Evolutionary conservation across 176 grass and related monocot genomes (phyloP).

Genomic region (Avena atlantica): DNA sequence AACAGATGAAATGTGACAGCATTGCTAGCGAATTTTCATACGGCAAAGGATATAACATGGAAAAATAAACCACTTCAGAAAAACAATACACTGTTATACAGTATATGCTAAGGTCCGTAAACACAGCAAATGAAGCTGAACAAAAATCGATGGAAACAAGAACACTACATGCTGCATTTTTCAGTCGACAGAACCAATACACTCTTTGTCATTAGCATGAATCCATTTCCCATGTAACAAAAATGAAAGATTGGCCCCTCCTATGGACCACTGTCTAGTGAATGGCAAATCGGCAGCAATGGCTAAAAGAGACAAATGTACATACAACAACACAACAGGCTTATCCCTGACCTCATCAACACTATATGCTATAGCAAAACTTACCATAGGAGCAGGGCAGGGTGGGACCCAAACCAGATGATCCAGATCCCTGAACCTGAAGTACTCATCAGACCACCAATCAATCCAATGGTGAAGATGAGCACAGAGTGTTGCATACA

Average conservation of each 20-base stretch:
- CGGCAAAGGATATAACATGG: neutral
- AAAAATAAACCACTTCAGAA: neutral
- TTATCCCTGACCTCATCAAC: slow-evolving; percentile 26
- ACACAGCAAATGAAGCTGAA: neutral
- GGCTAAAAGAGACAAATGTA: slow-evolving; percentile 42
- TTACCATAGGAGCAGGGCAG: slow-evolving; percentile 31
- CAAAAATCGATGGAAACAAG: slow-evolving; percentile 36
- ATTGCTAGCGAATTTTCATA: neutral
- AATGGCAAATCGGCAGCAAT: slow-evolving; percentile 45
- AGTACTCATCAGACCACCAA: slow-evolving; percentile 36
- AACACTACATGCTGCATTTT: slow-evolving; percentile 15
- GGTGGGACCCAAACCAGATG: slow-evolving; percentile 13
- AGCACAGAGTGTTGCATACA: slow-evolving; percentile 34
- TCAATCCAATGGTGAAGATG: slow-evolving; percentile 27
- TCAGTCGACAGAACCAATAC: slow-evolving; percentile 32
- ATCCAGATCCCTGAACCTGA: slow-evolving; percentile 41
- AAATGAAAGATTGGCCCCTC: slow-evolving; percentile 9
- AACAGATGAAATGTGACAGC: no score
- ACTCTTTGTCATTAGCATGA: slow-evolving; percentile 27
- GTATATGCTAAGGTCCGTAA: neutral
- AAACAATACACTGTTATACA: neutral
- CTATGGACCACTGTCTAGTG: slow-evolving; percentile 42
- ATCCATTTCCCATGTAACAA: slow-evolving; percentile 24
- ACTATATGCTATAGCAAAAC: slow-evolving; percentile 39
- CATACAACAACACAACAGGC: slow-evolving; percentile 36